Evolutionary conservation across 495 filamentous ascomycete species (phyloP), one percentile per base, ranked within the genome.

Genomic region (Xylona heveae): DNA sequence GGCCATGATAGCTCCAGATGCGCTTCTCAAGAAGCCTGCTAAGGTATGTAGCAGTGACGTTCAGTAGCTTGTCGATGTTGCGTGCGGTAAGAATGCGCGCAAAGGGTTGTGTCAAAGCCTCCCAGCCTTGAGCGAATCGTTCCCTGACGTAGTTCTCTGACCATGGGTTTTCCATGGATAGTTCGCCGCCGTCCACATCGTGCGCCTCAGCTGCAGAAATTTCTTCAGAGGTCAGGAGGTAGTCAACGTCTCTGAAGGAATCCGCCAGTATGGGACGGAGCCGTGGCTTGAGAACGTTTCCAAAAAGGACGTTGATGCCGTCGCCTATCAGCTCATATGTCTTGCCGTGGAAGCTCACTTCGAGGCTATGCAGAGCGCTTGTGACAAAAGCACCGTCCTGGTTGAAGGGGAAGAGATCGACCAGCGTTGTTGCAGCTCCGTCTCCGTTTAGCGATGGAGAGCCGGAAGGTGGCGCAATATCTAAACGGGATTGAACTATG

Each of bases 231-330:
- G 51, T 51, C 4, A 61, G 48, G 32, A 14, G 46, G 57, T 97
- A 97, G 48, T 93, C 82, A 22, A 79, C 73, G 47, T 93, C 84
- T 15, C 83, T 73, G 59, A 92, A 97, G 4, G 83, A 66, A 37
- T 95, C 84, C 18, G 73, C 64, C 9, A 95, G 62, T 19, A 93
- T 67, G 0, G 81, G 81, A 2, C 88, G 72, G 15, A 97, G 61
- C 14, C 81, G 78, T 19, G 74, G 71, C 42, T 88, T 88, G 43
- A 94, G 58, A 18, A 93, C 74, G 40, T 83, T 75, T 48, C 80
- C 75, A 56, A 91, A 92, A 29, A 84, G 61, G 9, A 84, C 84
- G 41, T 68, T 61, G 31, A 88, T 64, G 12, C 77, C 80, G 41
- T 94, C 85, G 29, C 61, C 63, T 30, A 88, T 66, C 19, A 97